Base-by-base conservation (phyloP, 2,329 filamentous ascomycete species). In the Aspergillus calidoustus region DNA sequence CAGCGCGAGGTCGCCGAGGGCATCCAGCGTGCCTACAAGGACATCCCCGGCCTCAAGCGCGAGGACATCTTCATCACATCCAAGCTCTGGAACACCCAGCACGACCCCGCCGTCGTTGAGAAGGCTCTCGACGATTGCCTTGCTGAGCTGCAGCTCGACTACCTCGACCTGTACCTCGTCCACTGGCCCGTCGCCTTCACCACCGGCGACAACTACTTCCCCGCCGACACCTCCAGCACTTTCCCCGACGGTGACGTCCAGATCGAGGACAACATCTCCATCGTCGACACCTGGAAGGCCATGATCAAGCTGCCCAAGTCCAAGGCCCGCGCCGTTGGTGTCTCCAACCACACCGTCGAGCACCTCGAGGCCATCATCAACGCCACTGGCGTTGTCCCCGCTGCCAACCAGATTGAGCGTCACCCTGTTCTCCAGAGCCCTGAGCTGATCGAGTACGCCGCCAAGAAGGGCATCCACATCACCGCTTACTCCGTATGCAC, bases 351-450 rank as follows among this genome's bases (percentile, higher is more conserved):
- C 69, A 76, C 67, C 47, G 70, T 74, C 44, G 69, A 73, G 28
- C 51, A 59, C 57, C 76, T 88, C 69, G 81, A 88, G 70, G 79
- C 80, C 54, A 71, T 88, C 69, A 82, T 86, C 74, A 80, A 83
- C 44, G 86, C 76, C 55, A 77, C 76, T n/a, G 76, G 75, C 47
- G 83, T 91, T 66, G 78, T 86, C 1, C 88, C 88, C 1, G 86
- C 86, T 2, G 83, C 84, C 67, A 90, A 91, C 76, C 88, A 91
- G 76, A 86, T 91, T 65, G 88, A 91, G 73, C 86, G 86, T 55
- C 87, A 91, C 73, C 87, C 88, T 2, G 89, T 89, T 69, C 80
- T 91, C 11, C 88, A 89, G 72, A 88, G 86, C 71, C 77, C 78
- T 2, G 79, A 84, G 19, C 76, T 91, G 30, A 74, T 88, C 7